phyloP scores from a whole-genome alignment of 2,329 filamentous ascomycete genomes.

The Stemphylium beticola region DNA sequence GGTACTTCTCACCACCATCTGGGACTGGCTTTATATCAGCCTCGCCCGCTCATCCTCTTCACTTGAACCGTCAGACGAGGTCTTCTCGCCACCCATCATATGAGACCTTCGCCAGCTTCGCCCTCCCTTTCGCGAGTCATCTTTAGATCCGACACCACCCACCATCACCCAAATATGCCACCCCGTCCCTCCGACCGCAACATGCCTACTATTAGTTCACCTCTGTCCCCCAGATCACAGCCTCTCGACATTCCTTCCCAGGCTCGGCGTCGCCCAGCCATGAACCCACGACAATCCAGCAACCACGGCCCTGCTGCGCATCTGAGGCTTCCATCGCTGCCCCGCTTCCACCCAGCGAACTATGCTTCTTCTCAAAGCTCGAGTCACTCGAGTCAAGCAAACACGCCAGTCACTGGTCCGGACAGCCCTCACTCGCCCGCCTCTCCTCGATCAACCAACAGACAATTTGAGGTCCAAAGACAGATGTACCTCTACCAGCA shows the following conservation, averaged over 20 bases:
- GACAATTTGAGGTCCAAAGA: slow-evolving; percentile 57
- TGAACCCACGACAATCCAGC: slow-evolving; percentile 45
- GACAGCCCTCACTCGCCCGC: slow-evolving; percentile 52
- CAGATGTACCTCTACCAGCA: slow-evolving; percentile 58
- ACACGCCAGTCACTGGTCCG: slow-evolving; percentile 46
- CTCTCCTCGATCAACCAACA: slow-evolving; percentile 50
- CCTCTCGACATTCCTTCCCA: slow-evolving; percentile 45
- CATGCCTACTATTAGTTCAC: slow-evolving; percentile 42
- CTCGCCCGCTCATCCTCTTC: slow-evolving; percentile 7
- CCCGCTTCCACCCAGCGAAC: slow-evolving; percentile 61
- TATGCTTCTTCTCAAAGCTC: slow-evolving; percentile 51
- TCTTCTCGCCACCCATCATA: slow-evolving; percentile 37
- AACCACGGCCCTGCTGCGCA: slow-evolving; percentile 43
- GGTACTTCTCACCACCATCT: slow-evolving; percentile 13
- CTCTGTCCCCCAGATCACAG: slow-evolving; percentile 45
- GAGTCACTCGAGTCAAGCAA: slow-evolving; percentile 47
- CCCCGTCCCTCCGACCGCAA: slow-evolving; percentile 35
- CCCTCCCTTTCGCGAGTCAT: slow-evolving; percentile 28
- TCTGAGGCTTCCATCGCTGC: slow-evolving; percentile 57
- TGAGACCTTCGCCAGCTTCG: slow-evolving; percentile 31
- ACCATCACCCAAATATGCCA: slow-evolving; percentile 32
- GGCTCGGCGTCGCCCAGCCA: slow-evolving; percentile 39
- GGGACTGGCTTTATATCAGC: slow-evolving; percentile 8
- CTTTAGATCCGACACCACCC: slow-evolving; percentile 22
- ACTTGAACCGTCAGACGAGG: slow-evolving; percentile 14